Base-by-base conservation (phyloP, 148 eudicot species). In the Vaccinium myrtillus region DNA sequence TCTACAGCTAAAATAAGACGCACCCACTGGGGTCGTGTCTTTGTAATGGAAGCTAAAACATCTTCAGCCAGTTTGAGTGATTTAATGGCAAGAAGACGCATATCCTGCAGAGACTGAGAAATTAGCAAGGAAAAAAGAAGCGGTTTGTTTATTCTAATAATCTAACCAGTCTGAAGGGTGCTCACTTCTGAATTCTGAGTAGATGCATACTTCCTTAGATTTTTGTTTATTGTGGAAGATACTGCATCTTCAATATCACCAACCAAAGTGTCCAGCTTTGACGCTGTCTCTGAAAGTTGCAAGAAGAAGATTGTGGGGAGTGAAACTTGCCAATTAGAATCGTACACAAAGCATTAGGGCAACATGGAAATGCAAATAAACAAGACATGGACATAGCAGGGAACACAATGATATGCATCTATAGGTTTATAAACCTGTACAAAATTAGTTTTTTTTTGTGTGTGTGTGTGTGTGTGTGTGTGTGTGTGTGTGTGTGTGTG, bases 241-340 rank as follows among this genome's bases (percentile, higher is more conserved):
- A 95, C 98, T 83, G 95, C 93, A 87, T 97, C 99, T 90, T 97
- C 99, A 81, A 97, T 86, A 79, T 94, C 99, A 75, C 99, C 99
- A 81, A 97, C 93, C 91, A 94, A 90, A 83, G 89, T 87, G 87
- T 91, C 96, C 81, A 97, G 93, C 90, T 90, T 95, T 85, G 95
- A 87, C 30, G 96, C 98, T 5, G 95, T 94, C 86, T 95, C 99
- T 95, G 95, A 56, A 87, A 83, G 78, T 86, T 50, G 13, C 76
- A 19, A 85, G 30, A 51, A 84, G 79, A 77, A 23, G 75, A 46
- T 79, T 80, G 59, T 58, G 4, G 25, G 78, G 78, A 50, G 79
- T 63, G 49, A 51, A 36, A 75, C 27, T 56, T 27, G 61, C 59
- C 77, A 11, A 14, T 14, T 39, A 61, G 49, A 36, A 76, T 36